A percentile compares a stretch with the other conserved stretches of the same genome.
Conservation (phyloP, 1,284 basidiomycete genomes). For the Leccinum angustisporum region DNA sequence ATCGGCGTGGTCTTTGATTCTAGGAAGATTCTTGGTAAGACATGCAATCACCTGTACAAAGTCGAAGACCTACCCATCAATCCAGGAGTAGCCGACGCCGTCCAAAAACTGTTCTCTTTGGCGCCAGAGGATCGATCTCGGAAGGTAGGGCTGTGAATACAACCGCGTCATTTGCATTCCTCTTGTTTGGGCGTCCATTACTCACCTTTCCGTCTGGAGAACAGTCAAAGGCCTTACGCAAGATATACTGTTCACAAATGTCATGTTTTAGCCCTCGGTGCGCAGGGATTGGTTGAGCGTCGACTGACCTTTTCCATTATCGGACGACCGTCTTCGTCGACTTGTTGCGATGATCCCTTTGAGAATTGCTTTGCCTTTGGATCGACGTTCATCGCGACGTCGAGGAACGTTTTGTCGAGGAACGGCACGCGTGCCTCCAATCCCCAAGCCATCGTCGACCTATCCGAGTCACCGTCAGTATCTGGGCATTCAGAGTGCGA, state of each 20-base stretch:
- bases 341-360: constrained; percentile 76
- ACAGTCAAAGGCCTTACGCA: constrained; percentile 96
- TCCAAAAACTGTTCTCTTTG: constrained; percentile 99
- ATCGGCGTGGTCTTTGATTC: constrained; percentile 90
- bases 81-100: constrained; percentile 99
- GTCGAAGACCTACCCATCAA: constrained; percentile 75
- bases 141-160: constrained; percentile 79
- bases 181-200: background rate
- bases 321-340: constrained; percentile 84
- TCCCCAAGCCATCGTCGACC: constrained; percentile 99
- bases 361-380: constrained; percentile 89
- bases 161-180: background rate
- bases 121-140: constrained; percentile 93
- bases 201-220: constrained; percentile 78
- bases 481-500: constrained; percentile 2
- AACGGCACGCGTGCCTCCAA: constrained; percentile 99
- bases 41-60: background rate
- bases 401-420: constrained; percentile 96
- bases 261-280: background rate
- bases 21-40: constrained; percentile 28
- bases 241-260: constrained; percentile 69
- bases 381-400: constrained; percentile 91
- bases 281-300: background rate
- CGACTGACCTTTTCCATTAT: constrained; percentile 86
- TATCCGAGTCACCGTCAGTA: constrained; percentile 32